A percentile compares a stretch with the other conserved stretches of the same genome.
phyloP scores from a whole-genome alignment of 83 land plant genomes.

The Thuja plicata region DNA sequence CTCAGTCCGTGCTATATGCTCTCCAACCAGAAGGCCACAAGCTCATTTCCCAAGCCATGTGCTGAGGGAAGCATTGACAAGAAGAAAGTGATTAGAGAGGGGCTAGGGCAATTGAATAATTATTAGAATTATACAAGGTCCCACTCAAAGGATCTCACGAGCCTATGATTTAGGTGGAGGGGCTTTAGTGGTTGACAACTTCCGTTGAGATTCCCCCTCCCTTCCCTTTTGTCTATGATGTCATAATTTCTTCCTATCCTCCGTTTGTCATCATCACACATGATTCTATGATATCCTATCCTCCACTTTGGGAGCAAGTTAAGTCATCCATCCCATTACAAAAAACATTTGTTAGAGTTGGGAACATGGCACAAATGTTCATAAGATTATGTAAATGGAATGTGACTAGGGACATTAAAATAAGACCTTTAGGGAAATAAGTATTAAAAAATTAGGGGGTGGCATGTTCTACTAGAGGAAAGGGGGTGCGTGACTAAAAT shows the following conservation, averaged over 20 bases:
- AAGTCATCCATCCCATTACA: not conserved
- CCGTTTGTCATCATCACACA: not conserved
- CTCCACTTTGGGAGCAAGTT: not conserved
- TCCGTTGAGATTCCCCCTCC: not conserved
- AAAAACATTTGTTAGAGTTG: not conserved
- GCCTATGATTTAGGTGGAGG: not conserved
- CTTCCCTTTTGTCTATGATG: conserved; percentile 6
- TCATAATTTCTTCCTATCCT: conserved; percentile 1
- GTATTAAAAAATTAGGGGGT: not conserved
- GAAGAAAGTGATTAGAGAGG: too few species aligned
- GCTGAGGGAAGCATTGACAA: not conserved
- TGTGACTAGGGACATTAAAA: not conserved
- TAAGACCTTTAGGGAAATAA: not conserved
- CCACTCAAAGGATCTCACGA: not conserved
- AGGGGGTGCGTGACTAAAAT: not conserved
- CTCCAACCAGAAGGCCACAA: too few species aligned
- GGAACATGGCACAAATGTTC: conserved; percentile 8
- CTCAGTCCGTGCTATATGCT: too few species aligned
- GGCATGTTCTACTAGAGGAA: conserved; percentile 1
- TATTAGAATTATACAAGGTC: not conserved
- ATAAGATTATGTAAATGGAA: not conserved
- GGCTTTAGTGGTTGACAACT: conserved; percentile 17
- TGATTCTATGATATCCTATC: not conserved
- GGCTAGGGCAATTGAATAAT: not conserved
- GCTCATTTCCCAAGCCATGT: not conserved